Percentiles rank a stretch among this genome's conserved stretches.
phyloP scores from a whole-genome alignment of 1,284 basidiomycete species.

The Termitomyces sp. region DNA sequence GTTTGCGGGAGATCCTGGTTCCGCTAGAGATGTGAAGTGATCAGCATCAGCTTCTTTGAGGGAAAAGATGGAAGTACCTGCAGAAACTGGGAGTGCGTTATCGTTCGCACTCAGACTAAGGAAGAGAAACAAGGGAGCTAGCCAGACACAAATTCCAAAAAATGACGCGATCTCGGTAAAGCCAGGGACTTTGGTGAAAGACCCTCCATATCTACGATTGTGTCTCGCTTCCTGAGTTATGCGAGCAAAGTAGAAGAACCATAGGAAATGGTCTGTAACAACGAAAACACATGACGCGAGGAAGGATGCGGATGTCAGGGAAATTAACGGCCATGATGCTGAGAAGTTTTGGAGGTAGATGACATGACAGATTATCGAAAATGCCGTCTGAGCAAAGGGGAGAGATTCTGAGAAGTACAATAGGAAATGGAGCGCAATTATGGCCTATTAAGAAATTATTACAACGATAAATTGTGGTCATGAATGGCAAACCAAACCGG shows the following conservation, averaged over 20 bases:
- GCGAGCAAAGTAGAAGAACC: slow-evolving; percentile 90
- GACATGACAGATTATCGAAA: slow-evolving; percentile 80
- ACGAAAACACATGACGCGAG: slow-evolving; percentile 80
- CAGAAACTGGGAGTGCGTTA: slow-evolving; percentile 75
- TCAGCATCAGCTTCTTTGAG: neutral
- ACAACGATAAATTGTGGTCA: neutral
- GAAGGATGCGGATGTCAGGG: slow-evolving; percentile 78
- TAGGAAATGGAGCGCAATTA: slow-evolving; percentile 74
- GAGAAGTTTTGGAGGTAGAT: slow-evolving; percentile 93
- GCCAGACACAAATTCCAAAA: slow-evolving; percentile 91
- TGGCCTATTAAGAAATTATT: slow-evolving; percentile 43
- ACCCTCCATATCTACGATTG: slow-evolving; percentile 39
- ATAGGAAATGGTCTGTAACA: slow-evolving; percentile 85
- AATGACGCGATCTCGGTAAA: slow-evolving; percentile 91
- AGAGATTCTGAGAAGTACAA: slow-evolving; percentile 78
- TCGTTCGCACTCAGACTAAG: slow-evolving; percentile 92
- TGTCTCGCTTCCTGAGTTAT: slow-evolving; percentile 52
- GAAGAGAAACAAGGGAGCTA: slow-evolving; percentile 87
- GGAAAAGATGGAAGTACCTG: slow-evolving; percentile 28
- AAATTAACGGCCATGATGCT: slow-evolving; percentile 83
- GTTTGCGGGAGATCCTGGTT: slow-evolving; percentile 33
- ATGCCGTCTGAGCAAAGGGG: slow-evolving; percentile 66
- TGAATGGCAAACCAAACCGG: neutral
- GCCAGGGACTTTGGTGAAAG: slow-evolving; percentile 41
- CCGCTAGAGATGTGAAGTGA: slow-evolving; percentile 24